Evolutionary conservation across 805 yeast genomes (phyloP).

Genomic region (Starmerella sirachaensis): DNA sequence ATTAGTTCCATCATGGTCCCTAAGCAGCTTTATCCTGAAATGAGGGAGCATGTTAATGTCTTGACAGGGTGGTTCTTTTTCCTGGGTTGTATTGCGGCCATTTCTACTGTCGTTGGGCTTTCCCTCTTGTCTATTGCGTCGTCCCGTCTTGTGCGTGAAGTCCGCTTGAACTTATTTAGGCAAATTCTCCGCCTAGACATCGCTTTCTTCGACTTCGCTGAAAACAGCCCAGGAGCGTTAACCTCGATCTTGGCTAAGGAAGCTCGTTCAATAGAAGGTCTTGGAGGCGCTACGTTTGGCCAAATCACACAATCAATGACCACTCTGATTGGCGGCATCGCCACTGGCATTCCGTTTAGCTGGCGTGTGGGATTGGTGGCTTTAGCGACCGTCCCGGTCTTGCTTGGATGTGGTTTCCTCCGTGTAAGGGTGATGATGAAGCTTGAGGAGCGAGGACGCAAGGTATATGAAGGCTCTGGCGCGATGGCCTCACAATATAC

Average conservation of each 20-base stretch:
- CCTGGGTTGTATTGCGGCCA: slow-evolving; percentile 27
- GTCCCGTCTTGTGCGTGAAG: slow-evolving; percentile 27
- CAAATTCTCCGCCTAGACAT: slow-evolving; percentile 31
- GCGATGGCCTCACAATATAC: slow-evolving; percentile 32
- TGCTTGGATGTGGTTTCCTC: slow-evolving; percentile 32
- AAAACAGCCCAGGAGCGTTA: slow-evolving; percentile 31
- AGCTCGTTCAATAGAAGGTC: slow-evolving; percentile 32
- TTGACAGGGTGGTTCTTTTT: slow-evolving; percentile 29
- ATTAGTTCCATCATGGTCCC: slow-evolving; percentile 29
- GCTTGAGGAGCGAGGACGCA: slow-evolving; percentile 30
- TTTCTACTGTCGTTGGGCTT: slow-evolving; percentile 22
- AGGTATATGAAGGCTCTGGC: slow-evolving; percentile 32
- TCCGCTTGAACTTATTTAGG: slow-evolving; percentile 26
- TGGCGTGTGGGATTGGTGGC: slow-evolving; percentile 35
- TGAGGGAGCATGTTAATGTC: slow-evolving; percentile 30
- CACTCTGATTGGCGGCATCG: slow-evolving; percentile 31
- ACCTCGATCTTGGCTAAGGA: slow-evolving; percentile 32
- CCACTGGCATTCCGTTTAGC: slow-evolving; percentile 30
- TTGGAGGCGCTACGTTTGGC: slow-evolving; percentile 33
- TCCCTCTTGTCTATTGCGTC: slow-evolving; percentile 24
- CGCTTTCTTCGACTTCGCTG: slow-evolving; percentile 29
- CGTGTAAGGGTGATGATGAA: slow-evolving; percentile 28
- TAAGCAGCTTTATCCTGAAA: slow-evolving; percentile 24
- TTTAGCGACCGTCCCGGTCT: slow-evolving; percentile 30
- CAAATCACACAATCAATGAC: slow-evolving; percentile 30